These are phyloP conservation scores for Albugo laibachii DNA, from an alignment of 352 stramenopile species.

Conservation along the genomic window DNA sequence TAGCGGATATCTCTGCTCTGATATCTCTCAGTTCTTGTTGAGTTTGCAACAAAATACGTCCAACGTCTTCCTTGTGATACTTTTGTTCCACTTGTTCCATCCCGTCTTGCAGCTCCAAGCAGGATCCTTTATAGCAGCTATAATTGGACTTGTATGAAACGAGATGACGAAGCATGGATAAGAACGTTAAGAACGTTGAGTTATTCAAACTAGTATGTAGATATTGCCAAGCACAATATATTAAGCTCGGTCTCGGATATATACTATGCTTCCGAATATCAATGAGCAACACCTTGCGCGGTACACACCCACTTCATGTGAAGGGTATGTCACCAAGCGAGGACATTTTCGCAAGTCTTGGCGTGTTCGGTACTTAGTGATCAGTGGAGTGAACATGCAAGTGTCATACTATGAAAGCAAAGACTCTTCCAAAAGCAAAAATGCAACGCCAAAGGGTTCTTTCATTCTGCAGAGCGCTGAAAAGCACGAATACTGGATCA, in stretches of 20 bases:
- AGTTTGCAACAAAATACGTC: slow-evolving; percentile 56
- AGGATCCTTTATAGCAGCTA: too few species aligned
- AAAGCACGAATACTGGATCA: slow-evolving; percentile 58
- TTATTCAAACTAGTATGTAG: too few species aligned
- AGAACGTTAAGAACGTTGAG: too few species aligned
- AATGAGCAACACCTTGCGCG: too few species aligned
- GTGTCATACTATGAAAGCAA: slow-evolving; percentile 67
- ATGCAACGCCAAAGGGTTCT: slow-evolving; percentile 23
- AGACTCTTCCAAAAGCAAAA: slow-evolving; percentile 16
- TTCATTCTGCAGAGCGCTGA: slow-evolving; percentile 65
- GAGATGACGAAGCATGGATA: too few species aligned
- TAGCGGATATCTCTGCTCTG: slow-evolving; percentile 27
- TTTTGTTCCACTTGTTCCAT: slow-evolving; percentile 69
- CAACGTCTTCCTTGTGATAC: slow-evolving; percentile 67
- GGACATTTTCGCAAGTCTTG: slow-evolving; percentile 72
- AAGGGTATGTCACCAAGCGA: slow-evolving; percentile 75
- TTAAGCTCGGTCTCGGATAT: not conserved
- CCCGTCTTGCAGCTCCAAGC: too few species aligned
- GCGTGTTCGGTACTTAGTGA: slow-evolving; percentile 53
- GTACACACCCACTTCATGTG: slow-evolving; percentile 40
- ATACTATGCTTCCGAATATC: not conserved
- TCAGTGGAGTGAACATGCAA: slow-evolving; percentile 44
- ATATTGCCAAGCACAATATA: too few species aligned
- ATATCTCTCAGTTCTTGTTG: slow-evolving; percentile 61
- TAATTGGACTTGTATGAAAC: too few species aligned